These are phyloP conservation scores for Macadamia integrifolia DNA, from an alignment of 164 flowering plant species.

Conservation along the genomic window DNA sequence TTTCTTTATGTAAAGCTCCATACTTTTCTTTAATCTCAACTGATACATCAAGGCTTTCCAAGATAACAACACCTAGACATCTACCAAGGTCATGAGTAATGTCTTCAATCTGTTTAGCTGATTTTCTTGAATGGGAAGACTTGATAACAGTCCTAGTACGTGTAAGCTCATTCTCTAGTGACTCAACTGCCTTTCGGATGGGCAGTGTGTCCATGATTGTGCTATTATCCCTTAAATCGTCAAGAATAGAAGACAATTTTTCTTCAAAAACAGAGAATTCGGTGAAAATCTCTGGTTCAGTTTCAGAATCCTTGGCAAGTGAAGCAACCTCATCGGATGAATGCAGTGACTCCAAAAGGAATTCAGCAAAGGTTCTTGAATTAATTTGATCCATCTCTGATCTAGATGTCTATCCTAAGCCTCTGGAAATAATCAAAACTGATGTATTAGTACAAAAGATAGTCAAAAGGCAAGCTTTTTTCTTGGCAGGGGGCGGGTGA, in stretches of 20 bases:
- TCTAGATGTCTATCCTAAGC: neutral
- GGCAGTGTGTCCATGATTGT: slow-evolving; percentile 20
- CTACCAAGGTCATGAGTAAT: slow-evolving; percentile 44
- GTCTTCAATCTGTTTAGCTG: slow-evolving; percentile 26
- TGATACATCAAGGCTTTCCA: slow-evolving; percentile 33
- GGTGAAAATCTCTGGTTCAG: slow-evolving; percentile 19
- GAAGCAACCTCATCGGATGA: slow-evolving; percentile 28
- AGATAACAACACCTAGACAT: slow-evolving; percentile 51
- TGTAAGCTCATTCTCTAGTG: slow-evolving; percentile 36
- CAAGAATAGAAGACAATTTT: slow-evolving; percentile 36
- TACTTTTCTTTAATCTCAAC: slow-evolving; percentile 35
- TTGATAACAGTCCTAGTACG: slow-evolving; percentile 27
- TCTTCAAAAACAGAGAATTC: slow-evolving; percentile 34
- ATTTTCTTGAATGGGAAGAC: slow-evolving; percentile 8
- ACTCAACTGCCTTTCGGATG: slow-evolving; percentile 36
- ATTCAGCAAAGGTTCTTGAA: slow-evolving; percentile 19
- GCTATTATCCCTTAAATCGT: slow-evolving; percentile 25
- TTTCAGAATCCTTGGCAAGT: slow-evolving; percentile 24
- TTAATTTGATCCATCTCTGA: slow-evolving; percentile 5
- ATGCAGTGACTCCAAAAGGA: slow-evolving; percentile 23
- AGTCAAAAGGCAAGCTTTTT: neutral
- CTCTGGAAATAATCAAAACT: too few species aligned
- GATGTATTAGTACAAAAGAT: too few species aligned
- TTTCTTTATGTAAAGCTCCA: slow-evolving; percentile 28
- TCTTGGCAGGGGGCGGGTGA: too few species aligned